Conservation (phyloP, 2,329 filamentous ascomycete genomes). For the Fusarium napiforme region DNA sequence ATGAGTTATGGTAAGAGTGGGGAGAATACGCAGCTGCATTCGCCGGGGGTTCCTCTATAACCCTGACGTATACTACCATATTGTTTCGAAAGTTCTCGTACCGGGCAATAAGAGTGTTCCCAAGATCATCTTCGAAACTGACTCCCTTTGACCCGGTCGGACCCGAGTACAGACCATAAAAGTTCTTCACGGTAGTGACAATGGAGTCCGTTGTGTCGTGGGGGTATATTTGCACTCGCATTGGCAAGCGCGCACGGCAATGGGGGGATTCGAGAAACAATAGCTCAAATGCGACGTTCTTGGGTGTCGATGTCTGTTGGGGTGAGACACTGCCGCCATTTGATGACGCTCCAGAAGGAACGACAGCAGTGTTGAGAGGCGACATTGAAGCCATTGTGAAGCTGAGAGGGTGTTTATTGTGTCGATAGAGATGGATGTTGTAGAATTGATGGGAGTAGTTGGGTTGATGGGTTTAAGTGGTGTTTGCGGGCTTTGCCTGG, state of each 20-base stretch:
- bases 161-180: constrained; percentile 92
- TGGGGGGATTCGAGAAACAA: constrained; percentile 75
- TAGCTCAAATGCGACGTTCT: constrained; percentile 84
- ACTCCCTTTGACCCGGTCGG: constrained; percentile 78
- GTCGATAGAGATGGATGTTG: constrained; percentile 39
- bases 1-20: constrained; percentile 62
- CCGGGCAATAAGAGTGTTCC: constrained; percentile 90
- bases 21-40: constrained; percentile 61
- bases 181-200: constrained; percentile 98
- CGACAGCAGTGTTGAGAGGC: constrained; percentile 52
- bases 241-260: constrained; percentile 79
- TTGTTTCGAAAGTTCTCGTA: constrained; percentile 96
- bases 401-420: constrained; percentile 43
- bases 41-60: constrained; percentile 71
- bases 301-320: constrained; percentile 63
- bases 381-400: constrained; percentile 60
- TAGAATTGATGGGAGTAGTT: constrained; percentile 32
- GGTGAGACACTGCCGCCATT: constrained; percentile 60
- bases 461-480: constrained; percentile 37
- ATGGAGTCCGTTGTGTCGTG: constrained; percentile 98
- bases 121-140: constrained; percentile 92
- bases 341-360: constrained; percentile 51
- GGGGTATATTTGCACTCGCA: constrained; percentile 90
- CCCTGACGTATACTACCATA: constrained; percentile 93
- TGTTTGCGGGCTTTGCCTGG: constrained; percentile 50